These are phyloP conservation scores for Rubroboletus pulcherrimus DNA, from an alignment of 768 basidiomycete species.

Conservation along the genomic window DNA sequence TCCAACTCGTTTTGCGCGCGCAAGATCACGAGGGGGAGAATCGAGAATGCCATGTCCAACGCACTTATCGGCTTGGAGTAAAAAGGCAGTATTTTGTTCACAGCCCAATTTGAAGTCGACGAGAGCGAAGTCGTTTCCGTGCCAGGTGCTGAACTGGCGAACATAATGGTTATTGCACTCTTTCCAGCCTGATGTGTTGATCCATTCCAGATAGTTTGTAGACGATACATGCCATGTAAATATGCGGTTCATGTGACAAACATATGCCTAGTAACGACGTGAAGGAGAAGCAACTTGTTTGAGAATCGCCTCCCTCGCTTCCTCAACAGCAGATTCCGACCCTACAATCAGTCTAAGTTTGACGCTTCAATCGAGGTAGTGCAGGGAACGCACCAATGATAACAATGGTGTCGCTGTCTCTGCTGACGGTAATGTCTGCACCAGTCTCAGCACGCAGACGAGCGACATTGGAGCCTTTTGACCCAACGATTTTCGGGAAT, in stretches of 20 bases:
- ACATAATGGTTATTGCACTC: not conserved
- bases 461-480: constrained; percentile 86
- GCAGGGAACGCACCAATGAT: constrained; percentile 62
- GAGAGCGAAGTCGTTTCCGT: too few species aligned
- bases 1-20: too few species aligned
- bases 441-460: constrained; percentile 86
- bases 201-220: constrained; percentile 27
- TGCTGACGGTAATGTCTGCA: constrained; percentile 87
- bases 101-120: too few species aligned
- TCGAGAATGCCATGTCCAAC: too few species aligned
- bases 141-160: too few species aligned
- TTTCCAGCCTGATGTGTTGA: constrained; percentile 3
- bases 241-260: constrained; percentile 11
- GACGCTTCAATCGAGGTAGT: not conserved
- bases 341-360: constrained; percentile 40
- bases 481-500: constrained; percentile 92
- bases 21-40: too few species aligned
- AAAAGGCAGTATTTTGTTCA: too few species aligned
- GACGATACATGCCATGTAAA: constrained; percentile 26
- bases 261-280: constrained; percentile 21
- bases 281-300: constrained; percentile 44
- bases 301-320: constrained; percentile 77
- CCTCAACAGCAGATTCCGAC: constrained; percentile 58
- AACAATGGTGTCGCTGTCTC: constrained; percentile 82
- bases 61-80: too few species aligned